Percentiles rank a stretch among this genome's conserved stretches.
Conservation (phyloP, 176 grass and related monocot species). For the Oropetium thomaeum region DNA sequence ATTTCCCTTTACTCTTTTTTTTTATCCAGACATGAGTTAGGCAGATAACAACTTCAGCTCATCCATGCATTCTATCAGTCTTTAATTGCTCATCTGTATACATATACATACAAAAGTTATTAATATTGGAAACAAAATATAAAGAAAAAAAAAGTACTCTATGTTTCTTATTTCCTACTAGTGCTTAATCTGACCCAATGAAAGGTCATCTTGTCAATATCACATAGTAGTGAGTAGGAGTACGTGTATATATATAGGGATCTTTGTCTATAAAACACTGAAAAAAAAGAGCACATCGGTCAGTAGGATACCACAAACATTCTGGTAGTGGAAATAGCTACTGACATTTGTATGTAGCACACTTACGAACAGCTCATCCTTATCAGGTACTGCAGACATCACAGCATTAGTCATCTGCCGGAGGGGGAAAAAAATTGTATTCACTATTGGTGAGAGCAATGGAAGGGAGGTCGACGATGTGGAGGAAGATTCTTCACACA, state of each 20-base stretch:
- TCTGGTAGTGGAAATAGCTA: too few species aligned
- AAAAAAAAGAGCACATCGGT: too few species aligned
- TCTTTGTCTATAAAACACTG: too few species aligned
- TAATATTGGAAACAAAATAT: not conserved
- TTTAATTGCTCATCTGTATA: not conserved
- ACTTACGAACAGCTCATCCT: conserved; percentile 49
- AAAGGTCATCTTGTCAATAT: conserved; percentile 36
- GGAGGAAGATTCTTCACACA: conserved; percentile 68
- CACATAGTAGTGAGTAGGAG: not conserved
- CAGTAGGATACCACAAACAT: too few species aligned
- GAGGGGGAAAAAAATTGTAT: not conserved
- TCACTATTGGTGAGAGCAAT: conserved; percentile 24
- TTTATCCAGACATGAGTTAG: conserved; percentile 17
- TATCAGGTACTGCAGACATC: conserved; percentile 24
- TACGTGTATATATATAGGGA: too few species aligned
- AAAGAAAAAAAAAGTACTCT: not conserved
- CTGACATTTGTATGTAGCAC: too few species aligned
- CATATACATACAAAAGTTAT: not conserved
- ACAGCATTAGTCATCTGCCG: conserved; percentile 17
- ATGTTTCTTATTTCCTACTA: not conserved
- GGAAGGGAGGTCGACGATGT: conserved; percentile 22
- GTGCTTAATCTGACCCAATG: conserved; percentile 33
- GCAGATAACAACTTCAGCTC: conserved; percentile 25
- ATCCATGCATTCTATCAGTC: not conserved
- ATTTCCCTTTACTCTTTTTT: not conserved